Evolutionary conservation across 1,139 yeast species (phyloP), one percentile per base, ranked within the genome.

Genomic region (Petasospora rhodanensis): DNA sequence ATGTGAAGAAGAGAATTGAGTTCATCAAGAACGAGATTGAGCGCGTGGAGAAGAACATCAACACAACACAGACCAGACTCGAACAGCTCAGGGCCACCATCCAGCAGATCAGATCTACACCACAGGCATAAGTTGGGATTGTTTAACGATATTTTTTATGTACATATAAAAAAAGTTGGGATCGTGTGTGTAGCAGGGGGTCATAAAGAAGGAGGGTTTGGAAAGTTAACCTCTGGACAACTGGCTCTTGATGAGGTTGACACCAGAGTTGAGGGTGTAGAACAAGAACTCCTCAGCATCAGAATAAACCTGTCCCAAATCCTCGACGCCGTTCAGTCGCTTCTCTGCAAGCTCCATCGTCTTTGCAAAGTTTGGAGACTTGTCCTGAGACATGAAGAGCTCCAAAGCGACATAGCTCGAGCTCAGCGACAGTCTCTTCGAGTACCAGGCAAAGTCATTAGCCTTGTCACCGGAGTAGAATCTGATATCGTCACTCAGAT

Each of bases 381-480:
- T 64, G 56, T 89, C 96, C 47, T 73, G 81, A 28, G 85, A 64
- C 94, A 82, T 84, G 62, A 73, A 85, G 42, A 86, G 62, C 55
- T 91, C 96, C 24, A 79, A 53, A 22, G 80, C 69, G 1, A 83
- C 82, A 54, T 83, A 86, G 5, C 83, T 71, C 1, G 82, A 67
- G 14, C 86, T 70, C 18, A 89, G 56, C 6, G 84, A 71, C 18
- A 79, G 63, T 45, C 97, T 67, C 54, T 87, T 84, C n/a, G 94
- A 66, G 56, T 91, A 91, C 98, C 98, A 91, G 3, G 85, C 80
- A 56, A 84, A 79, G 56, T 86, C 96, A 40, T 80, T 74, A n/a
- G 93, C 76, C 34, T 67, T 61, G 54, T 89, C 96, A 4, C 89
- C 93, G 0, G 95, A 77, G 47, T 76, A 76, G 57, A 63, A 86